Conservation (phyloP, 2,329 filamentous ascomycete genomes). For the Leptographium galeiforme region DNA sequence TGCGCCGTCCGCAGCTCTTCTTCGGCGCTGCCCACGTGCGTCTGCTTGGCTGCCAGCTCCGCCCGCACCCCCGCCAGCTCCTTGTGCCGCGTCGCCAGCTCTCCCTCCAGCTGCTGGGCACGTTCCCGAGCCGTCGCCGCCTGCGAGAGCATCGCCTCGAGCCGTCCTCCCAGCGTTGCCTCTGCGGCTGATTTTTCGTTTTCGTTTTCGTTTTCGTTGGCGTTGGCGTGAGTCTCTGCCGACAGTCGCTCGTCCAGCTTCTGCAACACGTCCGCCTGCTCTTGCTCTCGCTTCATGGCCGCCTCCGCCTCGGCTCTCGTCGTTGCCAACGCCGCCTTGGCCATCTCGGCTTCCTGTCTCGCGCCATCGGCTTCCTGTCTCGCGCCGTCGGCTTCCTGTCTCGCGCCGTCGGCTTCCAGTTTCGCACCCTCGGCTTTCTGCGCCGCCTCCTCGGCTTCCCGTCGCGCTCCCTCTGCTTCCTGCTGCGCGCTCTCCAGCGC, state of each 20-base stretch:
- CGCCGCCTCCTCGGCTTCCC: slow-evolving; percentile 26
- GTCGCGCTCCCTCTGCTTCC: neutral
- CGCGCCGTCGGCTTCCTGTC: too few species aligned
- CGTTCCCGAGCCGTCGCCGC: neutral
- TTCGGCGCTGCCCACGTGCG: slow-evolving; percentile 62
- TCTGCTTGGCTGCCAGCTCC: slow-evolving; percentile 60
- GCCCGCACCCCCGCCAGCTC: slow-evolving; percentile 43
- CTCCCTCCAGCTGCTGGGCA: neutral
- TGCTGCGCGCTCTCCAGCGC: slow-evolving; percentile 39
- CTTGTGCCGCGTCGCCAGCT: slow-evolving; percentile 42
- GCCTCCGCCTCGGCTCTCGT: neutral
- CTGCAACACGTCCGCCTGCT: neutral
- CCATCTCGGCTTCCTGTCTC: too few species aligned
- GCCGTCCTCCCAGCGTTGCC: neutral
- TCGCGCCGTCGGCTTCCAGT: too few species aligned
- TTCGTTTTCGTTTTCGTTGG: neutral
- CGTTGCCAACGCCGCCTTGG: neutral
- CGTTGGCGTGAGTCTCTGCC: too few species aligned
- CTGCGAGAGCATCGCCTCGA: neutral
- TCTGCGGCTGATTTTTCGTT: neutral
- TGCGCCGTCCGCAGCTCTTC: slow-evolving; percentile 47
- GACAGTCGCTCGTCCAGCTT: neutral
- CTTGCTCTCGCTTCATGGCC: neutral
- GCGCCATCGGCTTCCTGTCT: too few species aligned
- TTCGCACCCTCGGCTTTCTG: neutral